Base-by-base conservation (phyloP, 1,284 basidiomycete genomes). In the Xerocomus cyaneibrunnescens region DNA sequence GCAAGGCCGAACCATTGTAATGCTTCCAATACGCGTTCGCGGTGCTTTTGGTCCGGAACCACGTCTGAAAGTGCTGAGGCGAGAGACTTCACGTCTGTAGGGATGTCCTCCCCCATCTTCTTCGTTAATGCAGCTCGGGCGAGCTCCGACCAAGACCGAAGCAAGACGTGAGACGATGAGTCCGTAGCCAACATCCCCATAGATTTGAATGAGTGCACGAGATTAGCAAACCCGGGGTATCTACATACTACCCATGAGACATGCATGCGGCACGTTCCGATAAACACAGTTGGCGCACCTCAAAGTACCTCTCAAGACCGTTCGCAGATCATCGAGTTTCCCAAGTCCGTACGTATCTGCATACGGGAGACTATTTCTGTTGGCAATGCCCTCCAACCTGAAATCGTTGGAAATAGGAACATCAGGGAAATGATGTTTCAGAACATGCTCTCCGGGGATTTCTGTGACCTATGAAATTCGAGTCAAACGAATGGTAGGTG, bases 221-320 rank as follows among this genome's bases (percentile, higher is more conserved):
- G 73, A 8, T 76, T 71, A 7, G 87, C 80, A 69, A 95, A 98
- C 9, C 94, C 94, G 34, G 90, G 87, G 70, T 96, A 96, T 66
- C 93, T 91, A 59, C 41, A 13, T 31, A 4, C 46, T 19, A 9
- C 14, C 19, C 12, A 7, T 51, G 19, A 45, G 48, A 22, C 36
- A 44, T 25, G 30, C 9, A 31, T 10, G 14, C 10, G 19, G 45
- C 23, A 19, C 8, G 10, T 28, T 34, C 28, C 19, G 40, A 10
- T 39, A n/a, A n/a, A 17, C 7, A n/a, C 22, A 4, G 10, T 21
- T 0, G 7, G 52, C 72, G 46, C 58, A 86, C 86, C 92, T 81
- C 43, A 98, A 72, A 1, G 95, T 98, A 4, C 94, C 95, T 39
- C 94, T 79, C 62, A 97, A 76, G 48, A 95, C 74, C 4, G 92